Percentiles rank a stretch among this genome's conserved stretches.
Evolutionary conservation across 148 eudicot genomes (phyloP).

Genomic region (Silene uniflora): DNA sequence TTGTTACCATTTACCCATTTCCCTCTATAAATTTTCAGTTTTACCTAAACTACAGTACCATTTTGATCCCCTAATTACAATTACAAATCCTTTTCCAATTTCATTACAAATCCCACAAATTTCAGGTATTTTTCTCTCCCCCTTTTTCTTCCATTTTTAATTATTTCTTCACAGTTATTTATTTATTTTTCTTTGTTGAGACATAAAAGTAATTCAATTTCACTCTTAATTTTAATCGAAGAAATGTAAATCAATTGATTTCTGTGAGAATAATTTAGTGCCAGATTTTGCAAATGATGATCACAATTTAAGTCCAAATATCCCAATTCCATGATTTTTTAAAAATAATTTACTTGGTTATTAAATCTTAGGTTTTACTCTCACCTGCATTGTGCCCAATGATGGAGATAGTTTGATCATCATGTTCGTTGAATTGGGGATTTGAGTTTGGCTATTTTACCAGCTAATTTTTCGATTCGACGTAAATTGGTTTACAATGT

Average conservation of each 20-base stretch:
- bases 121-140: neutral
- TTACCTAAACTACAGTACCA: too few relatives aligned
- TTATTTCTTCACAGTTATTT: too few relatives aligned
- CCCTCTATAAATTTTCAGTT: too few relatives aligned
- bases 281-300: neutral
- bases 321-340: neutral
- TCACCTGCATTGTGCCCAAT: too few relatives aligned
- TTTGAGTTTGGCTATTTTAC: neutral
- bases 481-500: neutral
- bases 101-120: too few relatives aligned
- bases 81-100: too few relatives aligned
- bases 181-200: too few relatives aligned
- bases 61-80: too few relatives aligned
- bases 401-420: neutral
- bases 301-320: neutral
- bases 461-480: neutral
- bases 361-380: constrained; percentile 3
- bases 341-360: too few relatives aligned
- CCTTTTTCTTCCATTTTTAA: neutral
- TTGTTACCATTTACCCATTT: too few relatives aligned
- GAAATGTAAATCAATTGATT: neutral
- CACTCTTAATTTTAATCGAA: too few relatives aligned
- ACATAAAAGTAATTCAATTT: too few relatives aligned
- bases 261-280: neutral
- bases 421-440: neutral